Conservation (phyloP, 2,329 filamentous ascomycete species). For the Apiospora rasikravindrae region DNA sequence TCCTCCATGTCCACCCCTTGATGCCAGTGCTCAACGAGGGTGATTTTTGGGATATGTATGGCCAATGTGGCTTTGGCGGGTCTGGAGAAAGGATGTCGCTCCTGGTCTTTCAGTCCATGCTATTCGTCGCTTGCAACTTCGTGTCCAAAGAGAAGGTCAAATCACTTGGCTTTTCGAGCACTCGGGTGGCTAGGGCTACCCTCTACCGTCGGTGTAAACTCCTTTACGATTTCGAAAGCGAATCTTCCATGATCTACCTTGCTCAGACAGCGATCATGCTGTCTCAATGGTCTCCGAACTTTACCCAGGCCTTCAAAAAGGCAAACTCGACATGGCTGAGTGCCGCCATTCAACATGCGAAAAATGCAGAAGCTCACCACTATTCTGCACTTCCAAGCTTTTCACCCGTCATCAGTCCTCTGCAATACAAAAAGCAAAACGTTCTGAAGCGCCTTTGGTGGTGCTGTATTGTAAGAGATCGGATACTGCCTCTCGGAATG, state of each 20-base stretch:
- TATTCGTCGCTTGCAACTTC: constrained; percentile 51
- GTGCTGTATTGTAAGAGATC: constrained; percentile 59
- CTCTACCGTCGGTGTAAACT: constrained; percentile 49
- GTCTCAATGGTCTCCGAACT: constrained; percentile 46
- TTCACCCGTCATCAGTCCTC: constrained; percentile 35
- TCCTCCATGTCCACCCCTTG: constrained; percentile 52
- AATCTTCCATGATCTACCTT: constrained; percentile 46
- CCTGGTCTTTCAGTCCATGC: constrained; percentile 51
- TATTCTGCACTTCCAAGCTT: constrained; percentile 43
- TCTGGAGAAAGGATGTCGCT: constrained; percentile 44
- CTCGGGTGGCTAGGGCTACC: constrained; percentile 48
- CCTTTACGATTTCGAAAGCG: constrained; percentile 51
- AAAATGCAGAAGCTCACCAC: constrained; percentile 49
- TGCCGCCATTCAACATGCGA: constrained; percentile 55
- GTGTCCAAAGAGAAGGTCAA: constrained; percentile 47
- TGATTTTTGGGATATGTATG: constrained; percentile 54
- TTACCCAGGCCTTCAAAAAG: constrained; percentile 40
- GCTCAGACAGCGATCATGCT: constrained; percentile 50
- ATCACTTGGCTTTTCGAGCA: constrained; percentile 48
- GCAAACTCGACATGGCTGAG: constrained; percentile 56
- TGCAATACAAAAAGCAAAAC: constrained; percentile 44
- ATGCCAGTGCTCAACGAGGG: constrained; percentile 52
- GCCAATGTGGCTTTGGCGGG: constrained; percentile 30
- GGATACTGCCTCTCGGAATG: constrained; percentile 54
- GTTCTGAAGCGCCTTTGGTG: constrained; percentile 59